Conservation (phyloP, 495 filamentous ascomycete species). For the Thermochaetoides thermophila region DNA sequence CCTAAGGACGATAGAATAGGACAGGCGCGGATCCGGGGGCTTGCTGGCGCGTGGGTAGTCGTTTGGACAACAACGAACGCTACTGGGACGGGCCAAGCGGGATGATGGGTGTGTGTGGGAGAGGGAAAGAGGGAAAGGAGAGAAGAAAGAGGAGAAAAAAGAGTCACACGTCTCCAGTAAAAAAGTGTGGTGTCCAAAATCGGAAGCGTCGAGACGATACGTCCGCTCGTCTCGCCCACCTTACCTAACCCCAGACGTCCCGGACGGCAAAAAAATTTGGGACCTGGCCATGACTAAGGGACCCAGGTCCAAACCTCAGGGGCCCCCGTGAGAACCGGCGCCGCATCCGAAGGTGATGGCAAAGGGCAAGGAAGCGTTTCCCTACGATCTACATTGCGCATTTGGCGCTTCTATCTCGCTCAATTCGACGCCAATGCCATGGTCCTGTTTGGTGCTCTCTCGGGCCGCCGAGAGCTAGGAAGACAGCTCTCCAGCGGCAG, state of each 20-base stretch:
- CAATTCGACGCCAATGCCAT: not conserved
- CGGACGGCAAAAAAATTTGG: slow-evolving; percentile 8
- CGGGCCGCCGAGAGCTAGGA: too few species aligned
- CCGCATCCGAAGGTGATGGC: too few species aligned
- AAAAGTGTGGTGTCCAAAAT: slow-evolving; percentile 20
- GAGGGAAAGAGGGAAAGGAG: slow-evolving; percentile 9
- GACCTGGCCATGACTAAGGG: slow-evolving; percentile 11
- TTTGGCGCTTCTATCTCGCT: slow-evolving; percentile 8
- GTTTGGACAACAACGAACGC: not conserved
- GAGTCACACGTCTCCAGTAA: slow-evolving; percentile 17
- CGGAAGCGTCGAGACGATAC: slow-evolving; percentile 15
- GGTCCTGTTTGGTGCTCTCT: not conserved
- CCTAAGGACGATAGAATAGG: too few species aligned
- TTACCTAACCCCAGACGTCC: slow-evolving; percentile 1
- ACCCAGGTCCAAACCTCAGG: slow-evolving; percentile 1
- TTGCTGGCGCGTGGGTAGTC: too few species aligned
- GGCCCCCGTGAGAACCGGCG: slow-evolving; percentile 4
- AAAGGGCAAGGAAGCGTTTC: too few species aligned
- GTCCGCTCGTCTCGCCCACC: slow-evolving; percentile 4
- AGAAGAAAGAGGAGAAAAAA: slow-evolving; percentile 9
- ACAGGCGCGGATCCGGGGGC: too few species aligned
- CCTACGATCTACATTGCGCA: slow-evolving; percentile 5
- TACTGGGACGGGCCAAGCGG: not conserved
- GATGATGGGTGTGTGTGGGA: not conserved
- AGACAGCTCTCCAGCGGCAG: too few species aligned